Percentiles rank a stretch among this genome's conserved stretches.
Evolutionary conservation across 371 early-diverging fungal genomes (phyloP).

Genomic region (Mortierella sp.): DNA sequence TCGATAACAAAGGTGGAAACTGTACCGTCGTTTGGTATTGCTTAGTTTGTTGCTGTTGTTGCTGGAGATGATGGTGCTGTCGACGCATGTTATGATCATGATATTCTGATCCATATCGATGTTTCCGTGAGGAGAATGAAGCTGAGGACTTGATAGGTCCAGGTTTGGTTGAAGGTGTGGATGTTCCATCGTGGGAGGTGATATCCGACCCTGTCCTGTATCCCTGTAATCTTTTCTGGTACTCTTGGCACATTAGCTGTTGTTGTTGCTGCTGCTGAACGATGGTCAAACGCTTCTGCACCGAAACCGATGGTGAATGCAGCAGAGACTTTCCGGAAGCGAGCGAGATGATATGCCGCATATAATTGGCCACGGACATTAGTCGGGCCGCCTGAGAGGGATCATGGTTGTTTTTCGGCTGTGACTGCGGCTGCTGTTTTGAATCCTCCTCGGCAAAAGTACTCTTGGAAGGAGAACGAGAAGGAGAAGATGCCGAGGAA

Average conservation of each 20-base stretch:
- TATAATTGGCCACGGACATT: constrained; percentile 51
- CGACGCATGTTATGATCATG: constrained; percentile 27
- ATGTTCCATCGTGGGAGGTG: not conserved
- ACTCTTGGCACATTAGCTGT: constrained; percentile 5
- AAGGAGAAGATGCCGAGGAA: not conserved
- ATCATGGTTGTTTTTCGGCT: constrained; percentile 5
- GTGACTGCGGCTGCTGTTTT: constrained; percentile 8
- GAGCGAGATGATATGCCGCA: constrained; percentile 47
- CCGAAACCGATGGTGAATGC: constrained; percentile 14
- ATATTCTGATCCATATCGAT: constrained; percentile 35
- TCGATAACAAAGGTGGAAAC: constrained; percentile 24
- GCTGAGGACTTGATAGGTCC: constrained; percentile 40
- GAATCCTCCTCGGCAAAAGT: constrained; percentile 7
- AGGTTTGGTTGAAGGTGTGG: constrained; percentile 31
- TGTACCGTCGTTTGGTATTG: not conserved
- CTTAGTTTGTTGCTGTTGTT: constrained; percentile 1
- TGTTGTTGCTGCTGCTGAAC: constrained; percentile 11
- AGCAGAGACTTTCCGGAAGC: constrained; percentile 28
- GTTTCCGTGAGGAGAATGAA: constrained; percentile 19
- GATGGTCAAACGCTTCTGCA: constrained; percentile 3
- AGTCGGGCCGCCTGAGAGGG: constrained; percentile 31
- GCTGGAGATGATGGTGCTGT: constrained; percentile 23
- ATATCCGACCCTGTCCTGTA: not conserved
- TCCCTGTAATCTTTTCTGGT: constrained; percentile 13
- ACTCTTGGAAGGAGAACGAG: not conserved